Conservation (phyloP, 495 filamentous ascomycete species). For the Corynascus novoguineensis region DNA sequence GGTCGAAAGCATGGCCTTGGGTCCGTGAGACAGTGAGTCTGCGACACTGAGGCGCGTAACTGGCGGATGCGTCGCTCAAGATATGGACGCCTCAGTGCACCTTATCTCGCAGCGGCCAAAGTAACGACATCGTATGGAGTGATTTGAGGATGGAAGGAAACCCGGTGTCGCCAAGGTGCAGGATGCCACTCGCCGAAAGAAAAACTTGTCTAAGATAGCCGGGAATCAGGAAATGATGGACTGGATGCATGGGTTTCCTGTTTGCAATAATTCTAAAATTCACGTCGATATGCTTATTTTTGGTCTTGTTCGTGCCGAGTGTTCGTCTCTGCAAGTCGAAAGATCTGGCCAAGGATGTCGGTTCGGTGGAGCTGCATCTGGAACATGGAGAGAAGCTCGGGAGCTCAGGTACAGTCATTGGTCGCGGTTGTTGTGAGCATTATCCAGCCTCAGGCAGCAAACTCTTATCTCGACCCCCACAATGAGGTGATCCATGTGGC, state of each 20-base stretch:
- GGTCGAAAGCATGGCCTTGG: neutral
- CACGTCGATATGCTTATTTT: neutral
- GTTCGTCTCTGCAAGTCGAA: too few relatives aligned
- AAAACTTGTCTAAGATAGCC: too few relatives aligned
- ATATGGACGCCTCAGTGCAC: too few relatives aligned
- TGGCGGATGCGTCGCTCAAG: neutral
- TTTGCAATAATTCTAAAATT: too few relatives aligned
- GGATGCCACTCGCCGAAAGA: too few relatives aligned
- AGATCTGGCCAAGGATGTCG: constrained; percentile 5
- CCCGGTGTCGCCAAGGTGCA: constrained; percentile 2
- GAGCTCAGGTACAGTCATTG: too few relatives aligned
- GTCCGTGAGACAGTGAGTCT: neutral
- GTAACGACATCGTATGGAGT: too few relatives aligned
- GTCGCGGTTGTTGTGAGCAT: too few relatives aligned
- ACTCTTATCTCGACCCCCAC: constrained; percentile 36
- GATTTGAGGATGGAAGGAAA: constrained; percentile 19
- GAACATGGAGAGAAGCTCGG: neutral
- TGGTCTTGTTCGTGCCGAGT: neutral
- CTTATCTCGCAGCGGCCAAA: constrained; percentile 9
- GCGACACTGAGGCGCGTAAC: neutral
- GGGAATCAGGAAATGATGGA: too few relatives aligned
- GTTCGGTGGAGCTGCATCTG: constrained; percentile 21
- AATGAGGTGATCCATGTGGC: constrained; percentile 29
- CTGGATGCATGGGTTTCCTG: neutral
- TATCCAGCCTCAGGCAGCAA: constrained; percentile 19